Evolutionary conservation across 306 rosid species (phyloP).

Genomic region (Hylodesmum podocarpum): DNA sequence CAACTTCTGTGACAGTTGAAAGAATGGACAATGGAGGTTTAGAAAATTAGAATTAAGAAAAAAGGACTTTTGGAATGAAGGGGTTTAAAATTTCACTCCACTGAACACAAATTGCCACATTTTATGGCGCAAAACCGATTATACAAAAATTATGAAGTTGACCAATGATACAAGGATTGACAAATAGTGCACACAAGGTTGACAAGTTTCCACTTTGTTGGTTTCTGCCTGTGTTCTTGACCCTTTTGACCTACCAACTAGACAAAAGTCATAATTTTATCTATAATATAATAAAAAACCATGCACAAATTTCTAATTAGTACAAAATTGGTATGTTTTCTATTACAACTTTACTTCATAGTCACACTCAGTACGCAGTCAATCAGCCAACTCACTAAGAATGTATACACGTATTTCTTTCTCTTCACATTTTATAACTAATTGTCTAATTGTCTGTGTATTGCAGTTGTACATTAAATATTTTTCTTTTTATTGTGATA

Average conservation of each 20-base stretch:
- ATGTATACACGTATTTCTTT: too few relatives aligned
- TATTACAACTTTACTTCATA: too few relatives aligned
- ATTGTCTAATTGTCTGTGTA: too few relatives aligned
- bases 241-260: not conserved
- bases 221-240: not conserved
- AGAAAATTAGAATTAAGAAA: not conserved
- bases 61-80: not conserved
- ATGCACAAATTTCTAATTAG: too few relatives aligned
- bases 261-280: not conserved
- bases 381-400: too few relatives aligned
- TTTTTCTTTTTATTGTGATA: constrained; percentile 6
- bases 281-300: not conserved
- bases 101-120: not conserved
- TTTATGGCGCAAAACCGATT: constrained; percentile 17
- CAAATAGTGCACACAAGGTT: constrained; percentile 20
- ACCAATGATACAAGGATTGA: constrained; percentile 4
- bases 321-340: too few relatives aligned
- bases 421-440: too few relatives aligned
- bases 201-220: constrained; percentile 8
- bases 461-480: too few relatives aligned
- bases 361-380: too few relatives aligned
- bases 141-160: constrained; percentile 1
- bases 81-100: not conserved
- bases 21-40: not conserved
- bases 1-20: not conserved